Conservation (phyloP, 2,329 filamentous ascomycete genomes). For the Monilinia fructicola region DNA sequence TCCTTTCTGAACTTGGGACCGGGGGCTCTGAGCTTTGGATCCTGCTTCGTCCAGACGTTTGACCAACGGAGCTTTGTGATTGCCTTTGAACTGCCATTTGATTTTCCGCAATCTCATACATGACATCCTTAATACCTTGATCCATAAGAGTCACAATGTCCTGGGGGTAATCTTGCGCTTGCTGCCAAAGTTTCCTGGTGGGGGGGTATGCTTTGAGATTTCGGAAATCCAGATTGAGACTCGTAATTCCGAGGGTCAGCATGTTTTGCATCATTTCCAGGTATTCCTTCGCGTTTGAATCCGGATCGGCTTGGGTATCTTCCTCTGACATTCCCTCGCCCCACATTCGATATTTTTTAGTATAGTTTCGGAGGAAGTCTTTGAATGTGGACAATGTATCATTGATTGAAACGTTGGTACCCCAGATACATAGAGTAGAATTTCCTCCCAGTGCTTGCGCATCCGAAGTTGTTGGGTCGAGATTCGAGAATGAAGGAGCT, state of each 20-base stretch:
- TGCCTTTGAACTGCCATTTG: conserved; percentile 69
- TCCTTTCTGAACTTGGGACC: conserved; percentile 76
- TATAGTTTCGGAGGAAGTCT: conserved; percentile 89
- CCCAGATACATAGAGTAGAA: conserved; percentile 87
- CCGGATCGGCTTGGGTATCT: conserved; percentile 67
- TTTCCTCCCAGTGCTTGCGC: conserved; percentile 82
- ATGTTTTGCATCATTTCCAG: conserved; percentile 84
- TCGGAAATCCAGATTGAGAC: conserved; percentile 82
- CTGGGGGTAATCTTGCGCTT: conserved; percentile 88
- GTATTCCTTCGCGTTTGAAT: conserved; percentile 78
- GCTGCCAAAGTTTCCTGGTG: conserved; percentile 92
- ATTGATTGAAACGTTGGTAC: conserved; percentile 91
- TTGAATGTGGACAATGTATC: conserved; percentile 87
- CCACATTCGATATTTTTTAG: conserved; percentile 91
- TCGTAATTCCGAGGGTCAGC: conserved; percentile 79
- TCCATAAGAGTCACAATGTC: conserved; percentile 98
- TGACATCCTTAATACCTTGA: conserved; percentile 86
- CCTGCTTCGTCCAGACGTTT: conserved; percentile 47
- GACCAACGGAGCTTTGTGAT: conserved; percentile 56
- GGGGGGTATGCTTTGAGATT: conserved; percentile 92
- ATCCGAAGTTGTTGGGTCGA: conserved; percentile 84
- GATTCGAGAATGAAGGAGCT: conserved; percentile 59
- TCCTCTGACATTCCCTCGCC: conserved; percentile 78
- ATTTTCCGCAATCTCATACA: conserved; percentile 82
- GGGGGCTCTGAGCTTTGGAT: conserved; percentile 71